These are phyloP conservation scores for Apiotrichum siamense DNA, from an alignment of 1,284 basidiomycete species.

Conservation along the genomic window DNA sequence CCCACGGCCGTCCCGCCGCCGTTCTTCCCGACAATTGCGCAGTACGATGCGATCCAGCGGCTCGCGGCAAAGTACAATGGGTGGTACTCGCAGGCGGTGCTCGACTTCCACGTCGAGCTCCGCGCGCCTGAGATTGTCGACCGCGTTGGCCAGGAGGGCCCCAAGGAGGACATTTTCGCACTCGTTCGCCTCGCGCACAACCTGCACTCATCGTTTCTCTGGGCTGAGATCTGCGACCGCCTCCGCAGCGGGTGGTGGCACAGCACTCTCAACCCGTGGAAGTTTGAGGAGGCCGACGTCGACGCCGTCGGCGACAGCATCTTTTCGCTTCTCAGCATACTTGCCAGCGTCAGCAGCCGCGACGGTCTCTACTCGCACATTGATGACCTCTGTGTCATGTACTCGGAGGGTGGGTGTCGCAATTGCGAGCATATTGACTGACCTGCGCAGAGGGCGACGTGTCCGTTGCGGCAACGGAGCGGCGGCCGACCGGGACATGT, in stretches of 20 bases:
- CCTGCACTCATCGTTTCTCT: slow-evolving; percentile 6
- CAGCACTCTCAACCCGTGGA: slow-evolving; percentile 13
- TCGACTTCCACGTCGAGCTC: slow-evolving; percentile 21
- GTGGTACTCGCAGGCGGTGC: slow-evolving; percentile 15
- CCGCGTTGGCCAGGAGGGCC: slow-evolving; percentile 1
- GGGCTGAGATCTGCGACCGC: slow-evolving; percentile 15
- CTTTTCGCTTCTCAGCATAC: slow-evolving; percentile 9
- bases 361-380: slow-evolving; percentile 7
- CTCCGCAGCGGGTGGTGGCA: slow-evolving; percentile 12
- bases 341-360: slow-evolving; percentile 7
- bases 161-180: slow-evolving; percentile 8
- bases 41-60: slow-evolving; percentile 14
- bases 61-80: slow-evolving; percentile 15
- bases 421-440: not conserved
- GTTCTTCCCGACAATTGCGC: slow-evolving; percentile 10
- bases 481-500: not conserved
- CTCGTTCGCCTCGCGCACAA: slow-evolving; percentile 14
- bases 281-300: slow-evolving; percentile 6
- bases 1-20: not conserved
- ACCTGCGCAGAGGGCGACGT: slow-evolving; percentile 1
- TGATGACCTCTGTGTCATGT: slow-evolving; percentile 14
- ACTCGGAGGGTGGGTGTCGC: slow-evolving; percentile 7
- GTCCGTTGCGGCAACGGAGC: slow-evolving; percentile 4
- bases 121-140: slow-evolving; percentile 8
- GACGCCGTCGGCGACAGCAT: slow-evolving; percentile 7